phyloP scores from a whole-genome alignment of 352 stramenopile genomes.

The Phytopythium montanum region DNA sequence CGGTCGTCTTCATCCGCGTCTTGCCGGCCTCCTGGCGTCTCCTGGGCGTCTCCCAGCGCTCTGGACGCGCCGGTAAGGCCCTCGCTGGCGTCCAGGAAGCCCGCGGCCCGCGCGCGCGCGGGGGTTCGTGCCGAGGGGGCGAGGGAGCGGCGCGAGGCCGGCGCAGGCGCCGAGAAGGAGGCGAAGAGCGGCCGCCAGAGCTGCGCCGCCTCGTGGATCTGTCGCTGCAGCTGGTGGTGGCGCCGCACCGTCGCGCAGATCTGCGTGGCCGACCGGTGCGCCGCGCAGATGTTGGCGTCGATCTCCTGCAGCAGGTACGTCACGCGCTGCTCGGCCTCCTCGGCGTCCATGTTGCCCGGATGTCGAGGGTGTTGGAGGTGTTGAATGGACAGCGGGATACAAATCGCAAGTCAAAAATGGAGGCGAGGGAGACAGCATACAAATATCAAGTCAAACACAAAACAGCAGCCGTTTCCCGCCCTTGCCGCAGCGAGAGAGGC shows the following conservation, averaged over 20 bases:
- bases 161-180: slow-evolving; percentile 50
- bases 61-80: too few relatives aligned
- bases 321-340: slow-evolving; percentile 74
- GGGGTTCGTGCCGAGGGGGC: slow-evolving; percentile 27
- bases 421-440: background rate
- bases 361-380: too few relatives aligned
- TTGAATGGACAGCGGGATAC: too few relatives aligned
- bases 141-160: slow-evolving; percentile 27
- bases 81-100: slow-evolving; percentile 1
- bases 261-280: slow-evolving; percentile 71
- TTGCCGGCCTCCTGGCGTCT: too few relatives aligned
- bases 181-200: slow-evolving; percentile 80
- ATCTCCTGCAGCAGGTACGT: slow-evolving; percentile 85
- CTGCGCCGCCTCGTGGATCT: slow-evolving; percentile 70
- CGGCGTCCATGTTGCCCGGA: slow-evolving; percentile 58
- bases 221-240: slow-evolving; percentile 71
- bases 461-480: slow-evolving; percentile 2
- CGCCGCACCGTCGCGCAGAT: slow-evolving; percentile 63
- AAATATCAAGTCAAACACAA: too few relatives aligned
- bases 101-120: slow-evolving; percentile 2
- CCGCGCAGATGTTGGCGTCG: slow-evolving; percentile 77
- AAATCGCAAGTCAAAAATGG: background rate
- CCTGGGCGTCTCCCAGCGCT: too few relatives aligned
- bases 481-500: background rate
- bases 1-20: slow-evolving; percentile 13